Evolutionary conservation across 306 rosid species (phyloP).

Genomic region (Sindora glabra): DNA sequence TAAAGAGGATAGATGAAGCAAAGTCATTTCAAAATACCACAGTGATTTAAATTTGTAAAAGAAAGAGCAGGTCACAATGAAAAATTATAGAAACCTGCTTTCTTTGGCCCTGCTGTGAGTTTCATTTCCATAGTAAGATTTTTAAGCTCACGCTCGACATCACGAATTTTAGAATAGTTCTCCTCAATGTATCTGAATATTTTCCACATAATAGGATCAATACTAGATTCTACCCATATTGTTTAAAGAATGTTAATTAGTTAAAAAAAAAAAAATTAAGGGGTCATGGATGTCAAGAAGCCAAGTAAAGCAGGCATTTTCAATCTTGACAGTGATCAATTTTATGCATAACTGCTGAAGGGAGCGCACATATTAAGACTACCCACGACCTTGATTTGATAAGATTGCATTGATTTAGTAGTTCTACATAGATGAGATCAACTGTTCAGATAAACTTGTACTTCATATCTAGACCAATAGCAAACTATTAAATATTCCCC

Average conservation of each 20-base stretch:
- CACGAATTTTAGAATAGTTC: slow-evolving; percentile 84
- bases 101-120: slow-evolving; percentile 92
- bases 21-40: slow-evolving; percentile 23
- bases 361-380: background rate
- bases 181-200: slow-evolving; percentile 71
- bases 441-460: too few species aligned
- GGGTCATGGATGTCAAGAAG: background rate
- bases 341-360: background rate
- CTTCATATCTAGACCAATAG: too few species aligned
- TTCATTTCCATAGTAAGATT: slow-evolving; percentile 80
- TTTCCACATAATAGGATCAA: background rate
- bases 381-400: background rate
- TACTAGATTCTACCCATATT: background rate
- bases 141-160: slow-evolving; percentile 82
- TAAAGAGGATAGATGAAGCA: slow-evolving; percentile 12
- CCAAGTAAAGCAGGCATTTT: background rate
- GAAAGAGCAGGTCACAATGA: slow-evolving; percentile 15
- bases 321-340: slow-evolving; percentile 5
- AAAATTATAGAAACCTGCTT: slow-evolving; percentile 63
- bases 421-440: too few species aligned
- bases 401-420: too few species aligned
- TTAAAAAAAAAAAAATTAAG: background rate
- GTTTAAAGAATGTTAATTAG: background rate
- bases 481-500: slow-evolving; percentile 1
- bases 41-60: background rate